Base-by-base conservation (phyloP, 345 rosid species). In the Moricandia moricandioides region DNA sequence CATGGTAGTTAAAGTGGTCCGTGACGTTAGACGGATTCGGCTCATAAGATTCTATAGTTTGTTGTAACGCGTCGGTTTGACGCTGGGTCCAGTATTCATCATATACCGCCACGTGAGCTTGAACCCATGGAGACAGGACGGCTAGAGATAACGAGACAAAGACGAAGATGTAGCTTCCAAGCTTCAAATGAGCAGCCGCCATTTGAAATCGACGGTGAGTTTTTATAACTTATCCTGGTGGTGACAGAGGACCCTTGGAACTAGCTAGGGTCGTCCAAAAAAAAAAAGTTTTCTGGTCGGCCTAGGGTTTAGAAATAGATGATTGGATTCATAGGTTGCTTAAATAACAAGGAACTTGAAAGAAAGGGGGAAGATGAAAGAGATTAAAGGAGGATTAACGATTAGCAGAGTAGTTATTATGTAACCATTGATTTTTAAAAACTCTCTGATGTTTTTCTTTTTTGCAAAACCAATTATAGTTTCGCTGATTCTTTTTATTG, bases 341-440 rank as follows among this genome's bases (percentile, higher is more conserved):
- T 49, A 49, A 16, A 49, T 49, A 16, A 16, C 56, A 49, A 49
- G 56, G 56, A 14, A 49, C 56, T 16, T 14, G 21, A 49, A 16
- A 7, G 26, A 49, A 9, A 49, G 24, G 58, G 58, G 58, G 43
- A 26, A 65, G 16, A 65, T 57, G 49, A 71, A 59, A 65, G 57
- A 49, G 52, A 71, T 47, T 65, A 77, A 45, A 43, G 76, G 76
- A 65, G 56, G 56, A 64, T 77, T 71, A 78, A 71, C 69, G 77
- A 72, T 71, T 60, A 70, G 65, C 75, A 76, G 66, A 70, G 60
- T 76, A 21, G 39, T 76, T 55, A 63, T 76, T 56, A 70, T 65
- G 61, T 56, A 12, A 64, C 75, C 75, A 55, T 65, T 77, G 45
- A 8, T 63, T 77, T 56, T 14, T 49, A 0, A 57, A 63, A 35